Evolutionary conservation across 2,329 filamentous ascomycete species (phyloP).

Genomic region (Talaromyces funiculosus): DNA sequence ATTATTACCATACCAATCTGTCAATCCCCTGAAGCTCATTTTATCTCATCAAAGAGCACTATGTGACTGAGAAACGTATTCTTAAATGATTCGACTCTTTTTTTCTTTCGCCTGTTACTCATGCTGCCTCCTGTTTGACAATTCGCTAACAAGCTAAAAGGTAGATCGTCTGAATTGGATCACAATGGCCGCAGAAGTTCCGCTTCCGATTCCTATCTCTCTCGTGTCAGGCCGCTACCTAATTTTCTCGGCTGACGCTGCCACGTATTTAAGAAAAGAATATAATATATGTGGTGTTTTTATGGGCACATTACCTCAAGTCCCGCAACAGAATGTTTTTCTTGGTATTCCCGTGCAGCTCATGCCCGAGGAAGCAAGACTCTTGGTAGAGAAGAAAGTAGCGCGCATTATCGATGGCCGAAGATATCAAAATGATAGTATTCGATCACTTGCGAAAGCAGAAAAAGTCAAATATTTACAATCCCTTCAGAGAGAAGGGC

Average conservation of each 20-base stretch:
- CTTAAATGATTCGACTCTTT: slow-evolving; percentile 26
- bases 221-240: slow-evolving; percentile 75
- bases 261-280: slow-evolving; percentile 69
- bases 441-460: slow-evolving; percentile 54
- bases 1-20: slow-evolving; percentile 67
- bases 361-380: slow-evolving; percentile 79
- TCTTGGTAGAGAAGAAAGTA: slow-evolving; percentile 70
- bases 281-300: slow-evolving; percentile 83
- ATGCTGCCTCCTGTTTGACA: background rate
- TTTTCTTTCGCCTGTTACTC: slow-evolving; percentile 13
- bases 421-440: slow-evolving; percentile 60
- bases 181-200: slow-evolving; percentile 31
- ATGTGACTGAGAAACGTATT: slow-evolving; percentile 42
- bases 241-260: slow-evolving; percentile 78
- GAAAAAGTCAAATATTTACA: slow-evolving; percentile 59
- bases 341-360: slow-evolving; percentile 82
- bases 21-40: slow-evolving; percentile 70
- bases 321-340: slow-evolving; percentile 92
- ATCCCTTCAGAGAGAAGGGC: slow-evolving; percentile 51
- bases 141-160: slow-evolving; percentile 4
- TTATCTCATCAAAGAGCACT: slow-evolving; percentile 34
- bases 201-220: slow-evolving; percentile 69
- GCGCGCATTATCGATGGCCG: slow-evolving; percentile 78
- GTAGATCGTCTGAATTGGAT: background rate
- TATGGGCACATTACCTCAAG: slow-evolving; percentile 81